A percentile compares a stretch with the other conserved stretches of the same genome.
phyloP scores from a whole-genome alignment of 495 filamentous ascomycete genomes.

The Talaromyces trachyspermus region DNA sequence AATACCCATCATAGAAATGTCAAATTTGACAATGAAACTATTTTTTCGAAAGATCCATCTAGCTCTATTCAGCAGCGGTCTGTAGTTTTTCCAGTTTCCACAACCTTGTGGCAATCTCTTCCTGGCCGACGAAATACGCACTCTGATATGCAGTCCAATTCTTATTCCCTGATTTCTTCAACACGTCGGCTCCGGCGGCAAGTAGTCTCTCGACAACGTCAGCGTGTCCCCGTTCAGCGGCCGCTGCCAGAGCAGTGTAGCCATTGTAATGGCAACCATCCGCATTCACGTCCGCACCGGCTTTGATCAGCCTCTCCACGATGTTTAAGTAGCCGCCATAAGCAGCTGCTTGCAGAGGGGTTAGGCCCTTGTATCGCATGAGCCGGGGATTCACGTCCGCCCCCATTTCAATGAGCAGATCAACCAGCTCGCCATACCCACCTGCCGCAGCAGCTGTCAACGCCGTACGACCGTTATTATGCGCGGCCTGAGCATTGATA shows the following conservation, averaged over 20 bases:
- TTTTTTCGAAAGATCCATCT: too few relatives aligned
- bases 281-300: constrained; percentile 7
- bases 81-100: constrained; percentile 7
- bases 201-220: constrained; percentile 9
- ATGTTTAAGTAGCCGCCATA: background rate
- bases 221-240: constrained; percentile 5
- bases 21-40: background rate
- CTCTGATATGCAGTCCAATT: constrained; percentile 6
- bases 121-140: constrained; percentile 6
- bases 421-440: constrained; percentile 26
- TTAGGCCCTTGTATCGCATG: constrained; percentile 4
- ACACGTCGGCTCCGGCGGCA: constrained; percentile 4
- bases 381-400: constrained; percentile 27
- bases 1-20: background rate
- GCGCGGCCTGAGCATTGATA: constrained; percentile 18
- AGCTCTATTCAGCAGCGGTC: too few relatives aligned
- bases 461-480: constrained; percentile 22
- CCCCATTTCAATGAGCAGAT: constrained; percentile 31
- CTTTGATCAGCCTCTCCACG: constrained; percentile 3
- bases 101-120: constrained; percentile 1
- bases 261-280: constrained; percentile 4
- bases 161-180: constrained; percentile 3
- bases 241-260: constrained; percentile 8
- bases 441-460: constrained; percentile 30
- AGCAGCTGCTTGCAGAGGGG: constrained; percentile 11